Conservation (phyloP, 495 filamentous ascomycete genomes). For the Xylaria venustula region DNA sequence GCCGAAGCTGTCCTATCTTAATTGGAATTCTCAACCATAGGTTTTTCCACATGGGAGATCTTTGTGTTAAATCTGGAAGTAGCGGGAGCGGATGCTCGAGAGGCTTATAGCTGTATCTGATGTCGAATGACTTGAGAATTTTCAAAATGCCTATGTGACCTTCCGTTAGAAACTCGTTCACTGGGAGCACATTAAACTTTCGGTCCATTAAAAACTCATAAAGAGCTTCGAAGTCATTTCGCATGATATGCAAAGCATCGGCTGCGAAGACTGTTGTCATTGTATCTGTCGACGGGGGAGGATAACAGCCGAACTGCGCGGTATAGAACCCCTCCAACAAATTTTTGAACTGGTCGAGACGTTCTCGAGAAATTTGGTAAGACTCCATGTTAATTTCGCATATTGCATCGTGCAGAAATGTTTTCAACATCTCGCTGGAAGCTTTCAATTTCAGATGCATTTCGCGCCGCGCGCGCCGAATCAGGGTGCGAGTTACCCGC, state of each 20-base stretch:
- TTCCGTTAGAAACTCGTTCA: conserved; percentile 40
- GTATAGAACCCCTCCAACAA: conserved; percentile 61
- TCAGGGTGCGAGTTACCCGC: conserved; percentile 53
- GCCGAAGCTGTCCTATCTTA: conserved; percentile 34
- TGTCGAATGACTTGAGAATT: conserved; percentile 58
- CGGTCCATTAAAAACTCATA: conserved; percentile 62
- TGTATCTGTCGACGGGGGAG: conserved; percentile 43
- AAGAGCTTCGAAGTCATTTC: conserved; percentile 59
- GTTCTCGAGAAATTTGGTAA: conserved; percentile 47
- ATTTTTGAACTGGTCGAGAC: conserved; percentile 63
- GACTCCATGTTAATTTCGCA: conserved; percentile 55
- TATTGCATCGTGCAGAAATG: conserved; percentile 62
- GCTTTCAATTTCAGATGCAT: conserved; percentile 59
- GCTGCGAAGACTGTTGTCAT: conserved; percentile 47
- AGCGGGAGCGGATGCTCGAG: conserved; percentile 59
- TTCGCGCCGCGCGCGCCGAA: conserved; percentile 58
- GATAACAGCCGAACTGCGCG: conserved; percentile 62
- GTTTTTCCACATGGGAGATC: conserved; percentile 11
- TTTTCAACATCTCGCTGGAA: conserved; percentile 46
- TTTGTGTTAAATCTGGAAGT: conserved; percentile 44
- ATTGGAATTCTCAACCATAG: conserved; percentile 31
- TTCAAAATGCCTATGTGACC: conserved; percentile 62
- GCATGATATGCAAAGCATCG: conserved; percentile 54
- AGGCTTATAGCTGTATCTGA: conserved; percentile 49
- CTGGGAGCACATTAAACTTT: conserved; percentile 39